Conservation (phyloP, 176 grass and related monocot species). For the Tuctoria greenei region DNA sequence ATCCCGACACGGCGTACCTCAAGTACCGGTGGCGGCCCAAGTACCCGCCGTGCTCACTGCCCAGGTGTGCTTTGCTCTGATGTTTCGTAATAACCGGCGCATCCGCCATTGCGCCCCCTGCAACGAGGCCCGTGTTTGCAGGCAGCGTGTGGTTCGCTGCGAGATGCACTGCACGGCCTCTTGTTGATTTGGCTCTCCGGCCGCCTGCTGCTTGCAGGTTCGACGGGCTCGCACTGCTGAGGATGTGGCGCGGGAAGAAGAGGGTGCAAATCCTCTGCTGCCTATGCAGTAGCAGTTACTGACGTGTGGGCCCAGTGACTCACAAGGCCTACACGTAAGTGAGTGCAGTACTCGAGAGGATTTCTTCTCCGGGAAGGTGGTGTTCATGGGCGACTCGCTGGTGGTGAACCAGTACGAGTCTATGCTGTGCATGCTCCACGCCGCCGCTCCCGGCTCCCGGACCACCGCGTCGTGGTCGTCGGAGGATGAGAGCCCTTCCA, state of each 20-base stretch:
- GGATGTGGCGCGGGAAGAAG: constrained; percentile 64
- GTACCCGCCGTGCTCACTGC: constrained; percentile 51
- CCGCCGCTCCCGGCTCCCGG: constrained; percentile 37
- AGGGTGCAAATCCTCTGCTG: too few relatives aligned
- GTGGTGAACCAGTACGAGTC: constrained; percentile 86
- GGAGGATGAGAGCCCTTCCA: constrained; percentile 8
- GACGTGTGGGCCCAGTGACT: too few relatives aligned
- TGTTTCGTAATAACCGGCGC: too few relatives aligned
- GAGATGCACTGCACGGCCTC: too few relatives aligned
- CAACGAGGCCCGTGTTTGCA: too few relatives aligned
- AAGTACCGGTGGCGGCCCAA: constrained; percentile 78
- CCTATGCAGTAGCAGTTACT: too few relatives aligned
- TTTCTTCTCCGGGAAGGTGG: too few relatives aligned
- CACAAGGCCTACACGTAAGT: too few relatives aligned
- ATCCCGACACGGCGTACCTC: constrained; percentile 67
- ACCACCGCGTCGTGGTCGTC: constrained; percentile 31
- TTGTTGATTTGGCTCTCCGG: too few relatives aligned
- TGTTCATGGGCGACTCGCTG: constrained; percentile 93
- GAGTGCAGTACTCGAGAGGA: too few relatives aligned
- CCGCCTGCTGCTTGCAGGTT: constrained; percentile 35
- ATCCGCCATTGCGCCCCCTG: too few relatives aligned
- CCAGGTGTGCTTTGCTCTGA: constrained; percentile 53
- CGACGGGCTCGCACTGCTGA: constrained; percentile 57
- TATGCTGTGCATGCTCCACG: constrained; percentile 74
- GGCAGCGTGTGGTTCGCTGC: too few relatives aligned